These are phyloP conservation scores for Debaryomyces fabryi DNA, from an alignment of 1,139 yeast species.

Conservation along the genomic window DNA sequence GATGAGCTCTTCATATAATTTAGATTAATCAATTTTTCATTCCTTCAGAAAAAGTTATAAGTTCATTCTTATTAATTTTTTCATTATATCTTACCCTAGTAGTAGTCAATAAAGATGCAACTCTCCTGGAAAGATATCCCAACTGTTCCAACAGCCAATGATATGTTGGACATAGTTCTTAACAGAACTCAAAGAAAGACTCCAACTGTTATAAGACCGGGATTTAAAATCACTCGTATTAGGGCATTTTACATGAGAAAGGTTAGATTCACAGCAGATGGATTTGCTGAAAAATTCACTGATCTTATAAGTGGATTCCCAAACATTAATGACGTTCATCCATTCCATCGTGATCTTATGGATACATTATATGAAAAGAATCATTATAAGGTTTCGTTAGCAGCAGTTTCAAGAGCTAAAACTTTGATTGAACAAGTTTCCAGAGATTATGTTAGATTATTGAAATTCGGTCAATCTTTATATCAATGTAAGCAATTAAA, in stretches of 20 bases:
- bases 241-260: conserved; percentile 98
- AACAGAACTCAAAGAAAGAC: conserved; percentile 98
- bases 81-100: conserved; percentile 1
- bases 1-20: conserved; percentile 8
- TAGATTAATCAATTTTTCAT: conserved; percentile 4
- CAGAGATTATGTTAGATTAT: conserved; percentile 88
- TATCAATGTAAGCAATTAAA: conserved; percentile 98
- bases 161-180: conserved; percentile 92
- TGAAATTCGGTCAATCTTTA: conserved; percentile 95
- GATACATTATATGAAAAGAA: conserved; percentile 97
- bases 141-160: conserved; percentile 88
- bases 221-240: conserved; percentile 94
- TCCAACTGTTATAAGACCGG: conserved; percentile 96
- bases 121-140: conserved; percentile 98
- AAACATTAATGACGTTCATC: conserved; percentile 95
- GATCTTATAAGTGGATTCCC: conserved; percentile 90
- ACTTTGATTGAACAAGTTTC: conserved; percentile 93
- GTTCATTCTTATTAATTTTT: neutral
- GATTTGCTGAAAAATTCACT: conserved; percentile 87
- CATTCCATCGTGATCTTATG: conserved; percentile 96
- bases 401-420: conserved; percentile 92
- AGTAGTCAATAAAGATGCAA: conserved; percentile 62
- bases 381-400: conserved; percentile 96
- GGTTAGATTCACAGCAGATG: conserved; percentile 94
- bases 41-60: neutral